phyloP scores from a whole-genome alignment of 2,329 filamentous ascomycete species.

The Monilinia vaccinii-corymbosi region DNA sequence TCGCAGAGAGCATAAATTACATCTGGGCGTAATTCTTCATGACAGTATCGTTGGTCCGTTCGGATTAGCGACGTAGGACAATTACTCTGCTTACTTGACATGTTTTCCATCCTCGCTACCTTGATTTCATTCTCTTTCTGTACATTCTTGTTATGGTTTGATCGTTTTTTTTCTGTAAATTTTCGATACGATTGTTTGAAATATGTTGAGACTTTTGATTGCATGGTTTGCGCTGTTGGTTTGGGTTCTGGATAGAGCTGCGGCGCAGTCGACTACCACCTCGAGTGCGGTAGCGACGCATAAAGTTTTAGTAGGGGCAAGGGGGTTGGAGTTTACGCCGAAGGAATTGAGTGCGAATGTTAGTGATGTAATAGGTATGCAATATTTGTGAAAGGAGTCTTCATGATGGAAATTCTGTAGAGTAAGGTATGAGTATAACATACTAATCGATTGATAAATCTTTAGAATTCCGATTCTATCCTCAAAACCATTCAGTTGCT shows the following conservation, averaged over 20 bases:
- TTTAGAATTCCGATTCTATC: slow-evolving; percentile 49
- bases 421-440: background rate
- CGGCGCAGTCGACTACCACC: slow-evolving; percentile 3
- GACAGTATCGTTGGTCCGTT: background rate
- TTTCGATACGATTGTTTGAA: background rate
- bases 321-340: slow-evolving; percentile 16
- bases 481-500: slow-evolving; percentile 53
- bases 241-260: background rate
- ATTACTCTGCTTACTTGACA: background rate
- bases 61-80: slow-evolving; percentile 3
- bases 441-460: slow-evolving; percentile 5
- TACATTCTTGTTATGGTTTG: background rate
- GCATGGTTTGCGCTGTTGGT: background rate
- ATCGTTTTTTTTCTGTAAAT: background rate
- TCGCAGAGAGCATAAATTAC: background rate
- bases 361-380: slow-evolving; percentile 21
- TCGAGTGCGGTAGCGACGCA: slow-evolving; percentile 1
- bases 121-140: background rate
- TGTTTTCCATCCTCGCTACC: background rate
- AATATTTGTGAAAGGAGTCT: background rate
- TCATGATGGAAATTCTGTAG: background rate
- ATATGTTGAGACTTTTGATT: background rate
- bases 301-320: slow-evolving; percentile 11
- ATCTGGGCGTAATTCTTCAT: background rate
- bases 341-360: slow-evolving; percentile 16